Evolutionary conservation across 2,329 filamentous ascomycete species (phyloP).

Genomic region (Claviceps monticola): DNA sequence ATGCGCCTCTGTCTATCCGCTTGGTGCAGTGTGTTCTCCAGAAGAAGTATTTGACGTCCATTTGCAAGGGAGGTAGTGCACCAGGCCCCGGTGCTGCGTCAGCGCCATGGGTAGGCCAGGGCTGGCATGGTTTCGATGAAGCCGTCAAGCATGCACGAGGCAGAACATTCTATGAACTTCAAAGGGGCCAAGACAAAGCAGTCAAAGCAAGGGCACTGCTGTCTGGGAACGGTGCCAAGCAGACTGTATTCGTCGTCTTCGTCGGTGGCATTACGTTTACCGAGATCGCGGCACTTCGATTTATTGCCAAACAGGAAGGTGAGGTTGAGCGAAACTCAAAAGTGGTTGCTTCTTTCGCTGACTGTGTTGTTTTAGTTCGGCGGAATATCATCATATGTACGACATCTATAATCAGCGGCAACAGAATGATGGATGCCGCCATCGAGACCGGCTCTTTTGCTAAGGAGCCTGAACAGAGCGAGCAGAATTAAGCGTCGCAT

Average conservation of each 20-base stretch:
- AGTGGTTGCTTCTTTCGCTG: not conserved
- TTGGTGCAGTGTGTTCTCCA: slow-evolving; percentile 87
- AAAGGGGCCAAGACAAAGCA: slow-evolving; percentile 87
- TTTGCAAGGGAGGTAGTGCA: slow-evolving; percentile 48
- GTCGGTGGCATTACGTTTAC: slow-evolving; percentile 94
- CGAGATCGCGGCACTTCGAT: slow-evolving; percentile 85
- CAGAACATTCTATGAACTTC: slow-evolving; percentile 79
- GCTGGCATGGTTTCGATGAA: slow-evolving; percentile 91
- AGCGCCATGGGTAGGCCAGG: slow-evolving; percentile 50
- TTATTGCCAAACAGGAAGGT: slow-evolving; percentile 72
- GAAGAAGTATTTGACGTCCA: slow-evolving; percentile 66
- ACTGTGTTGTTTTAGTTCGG: slow-evolving; percentile 34
- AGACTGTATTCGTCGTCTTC: slow-evolving; percentile 93
- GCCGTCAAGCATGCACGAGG: slow-evolving; percentile 76
- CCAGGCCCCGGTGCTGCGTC: slow-evolving; percentile 13
- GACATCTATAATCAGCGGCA: slow-evolving; percentile 80
- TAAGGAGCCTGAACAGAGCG: slow-evolving; percentile 18
- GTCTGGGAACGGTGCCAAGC: slow-evolving; percentile 62
- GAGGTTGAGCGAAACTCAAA: slow-evolving; percentile 11
- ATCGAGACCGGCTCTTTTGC: slow-evolving; percentile 54
- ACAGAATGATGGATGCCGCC: slow-evolving; percentile 74
- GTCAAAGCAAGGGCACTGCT: slow-evolving; percentile 74
- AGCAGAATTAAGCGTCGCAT: not conserved
- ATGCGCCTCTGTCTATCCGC: slow-evolving; percentile 81
- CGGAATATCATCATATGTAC: slow-evolving; percentile 85